Conservation (phyloP, 805 yeast genomes). For the Saturnispora quitensis region DNA sequence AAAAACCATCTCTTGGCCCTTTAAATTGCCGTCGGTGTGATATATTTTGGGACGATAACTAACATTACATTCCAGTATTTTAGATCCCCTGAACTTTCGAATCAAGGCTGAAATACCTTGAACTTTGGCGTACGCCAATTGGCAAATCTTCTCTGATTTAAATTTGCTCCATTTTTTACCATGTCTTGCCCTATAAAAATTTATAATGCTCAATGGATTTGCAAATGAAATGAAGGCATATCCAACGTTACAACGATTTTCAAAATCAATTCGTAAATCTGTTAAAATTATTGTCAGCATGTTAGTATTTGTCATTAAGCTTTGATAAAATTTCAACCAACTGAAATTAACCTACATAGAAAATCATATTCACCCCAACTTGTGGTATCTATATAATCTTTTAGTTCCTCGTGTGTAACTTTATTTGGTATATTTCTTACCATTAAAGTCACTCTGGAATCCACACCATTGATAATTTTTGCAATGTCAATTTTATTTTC, state of each 20-base stretch:
- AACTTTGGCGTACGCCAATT: conserved; percentile 41
- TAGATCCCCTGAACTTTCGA: conserved; percentile 41
- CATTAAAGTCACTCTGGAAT: conserved; percentile 42
- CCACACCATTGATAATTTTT: conserved; percentile 33
- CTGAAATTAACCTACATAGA: conserved; percentile 27
- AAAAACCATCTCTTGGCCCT: conserved; percentile 36
- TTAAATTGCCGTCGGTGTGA: conserved; percentile 32
- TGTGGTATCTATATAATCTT: conserved; percentile 37
- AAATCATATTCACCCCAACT: conserved; percentile 31
- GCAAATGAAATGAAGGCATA: conserved; percentile 46
- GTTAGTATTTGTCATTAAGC: conserved; percentile 7
- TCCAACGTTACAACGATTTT: conserved; percentile 45
- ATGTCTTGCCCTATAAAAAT: conserved; percentile 35
- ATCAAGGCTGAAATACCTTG: conserved; percentile 39
- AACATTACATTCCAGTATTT: conserved; percentile 37
- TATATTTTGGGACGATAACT: conserved; percentile 42
- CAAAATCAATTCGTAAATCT: conserved; percentile 44
- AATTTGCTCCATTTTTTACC: conserved; percentile 41
- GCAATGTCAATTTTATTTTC: conserved; percentile 32
- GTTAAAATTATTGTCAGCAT: neutral
- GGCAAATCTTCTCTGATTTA: conserved; percentile 43
- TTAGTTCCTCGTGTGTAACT: conserved; percentile 36
- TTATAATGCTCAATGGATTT: conserved; percentile 34
- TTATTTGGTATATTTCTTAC: conserved; percentile 47
- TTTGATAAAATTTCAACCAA: neutral